Evolutionary conservation across 1,284 basidiomycete genomes (phyloP), one percentile per base, ranked within the genome.

Genomic region (Xerocomus amazonicus): DNA sequence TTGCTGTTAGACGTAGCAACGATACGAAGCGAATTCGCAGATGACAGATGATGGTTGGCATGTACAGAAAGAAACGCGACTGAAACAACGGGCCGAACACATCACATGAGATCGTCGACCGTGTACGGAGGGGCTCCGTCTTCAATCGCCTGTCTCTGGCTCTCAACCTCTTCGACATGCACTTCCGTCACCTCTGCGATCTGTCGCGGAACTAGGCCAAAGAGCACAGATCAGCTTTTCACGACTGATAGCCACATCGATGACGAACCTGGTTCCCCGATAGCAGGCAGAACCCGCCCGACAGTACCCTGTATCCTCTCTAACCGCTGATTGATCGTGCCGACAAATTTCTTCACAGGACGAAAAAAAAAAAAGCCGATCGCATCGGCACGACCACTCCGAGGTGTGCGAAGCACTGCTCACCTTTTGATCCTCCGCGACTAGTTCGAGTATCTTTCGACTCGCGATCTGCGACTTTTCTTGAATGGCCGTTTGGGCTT

Each of bases 401-500:
- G n/a, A n/a, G n/a, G n/a, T n/a, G n/a, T 23, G 19, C 19, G 4
- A 23, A 31, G 29, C 19, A 4, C 19, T 31, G 3, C 50, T 23
- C 10, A 49, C 56, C 45, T 38, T 44, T 40, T 58, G 58, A 14
- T 59, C 56, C 37, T 50, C 48, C 1, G 33, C 47, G 0, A 57
- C 55, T 6, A 59, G 48, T 14, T 58, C 44, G n/a, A 55, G 19
- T 39, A 58, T 58, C 42, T 48, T 42, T 7, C 17, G 51, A 29
- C 58, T 58, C 14, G 52, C 56, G 27, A 19, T n/a, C 29, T 58
- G 52, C 2, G 56, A 57, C 14, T 60, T 55, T 35, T 50, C 55
- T 47, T 58, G 55, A 16, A 58, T 55, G 29, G 44, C 35, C 3
- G 8, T 44, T 19, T 58, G 56, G 4, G 58, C 52, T 38, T 31